Conservation (phyloP, 2,329 filamentous ascomycete species). For the Cyphellophora attinorum region DNA sequence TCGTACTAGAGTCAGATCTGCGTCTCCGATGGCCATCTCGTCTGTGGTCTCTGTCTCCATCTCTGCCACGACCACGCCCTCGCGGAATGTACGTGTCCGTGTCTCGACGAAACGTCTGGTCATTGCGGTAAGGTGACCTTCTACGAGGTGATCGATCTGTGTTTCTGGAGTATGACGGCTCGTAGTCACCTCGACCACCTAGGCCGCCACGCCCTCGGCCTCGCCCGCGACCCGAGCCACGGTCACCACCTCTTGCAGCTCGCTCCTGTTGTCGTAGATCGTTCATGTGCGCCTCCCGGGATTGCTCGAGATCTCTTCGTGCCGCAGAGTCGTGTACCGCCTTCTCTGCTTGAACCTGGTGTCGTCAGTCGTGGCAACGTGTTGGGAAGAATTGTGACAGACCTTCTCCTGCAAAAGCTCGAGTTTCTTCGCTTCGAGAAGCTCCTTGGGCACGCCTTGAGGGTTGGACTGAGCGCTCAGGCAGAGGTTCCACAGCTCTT, state of each 20-base stretch:
- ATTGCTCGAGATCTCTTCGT: constrained; percentile 28
- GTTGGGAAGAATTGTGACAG: not conserved
- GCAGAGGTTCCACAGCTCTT: constrained; percentile 85
- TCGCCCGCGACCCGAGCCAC: constrained; percentile 11
- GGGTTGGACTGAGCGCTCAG: constrained; percentile 81
- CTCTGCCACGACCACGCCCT: constrained; percentile 23
- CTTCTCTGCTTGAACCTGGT: constrained; percentile 37
- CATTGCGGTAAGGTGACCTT: constrained; percentile 33
- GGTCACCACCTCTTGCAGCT: constrained; percentile 21
- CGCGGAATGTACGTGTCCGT: constrained; percentile 50
- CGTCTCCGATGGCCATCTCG: too few relatives aligned
- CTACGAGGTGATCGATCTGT: constrained; percentile 43
- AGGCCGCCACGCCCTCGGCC: constrained; percentile 27
- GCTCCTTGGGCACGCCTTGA: constrained; percentile 85
- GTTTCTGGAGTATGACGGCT: constrained; percentile 37
- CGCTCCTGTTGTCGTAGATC: constrained; percentile 50
- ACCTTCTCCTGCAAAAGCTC: constrained; percentile 95
- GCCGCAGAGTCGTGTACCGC: constrained; percentile 38
- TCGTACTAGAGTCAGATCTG: constrained; percentile 26
- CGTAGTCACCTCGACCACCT: constrained; percentile 30
- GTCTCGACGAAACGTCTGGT: constrained; percentile 38
- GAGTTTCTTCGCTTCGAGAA: constrained; percentile 90
- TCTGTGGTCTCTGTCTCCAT: constrained; percentile 24
- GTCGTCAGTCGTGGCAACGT: constrained; percentile 2
- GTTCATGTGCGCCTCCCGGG: constrained; percentile 62